Base-by-base conservation (phyloP, 1,139 yeast genomes). In the Protomyces arabidopsidicola region DNA sequence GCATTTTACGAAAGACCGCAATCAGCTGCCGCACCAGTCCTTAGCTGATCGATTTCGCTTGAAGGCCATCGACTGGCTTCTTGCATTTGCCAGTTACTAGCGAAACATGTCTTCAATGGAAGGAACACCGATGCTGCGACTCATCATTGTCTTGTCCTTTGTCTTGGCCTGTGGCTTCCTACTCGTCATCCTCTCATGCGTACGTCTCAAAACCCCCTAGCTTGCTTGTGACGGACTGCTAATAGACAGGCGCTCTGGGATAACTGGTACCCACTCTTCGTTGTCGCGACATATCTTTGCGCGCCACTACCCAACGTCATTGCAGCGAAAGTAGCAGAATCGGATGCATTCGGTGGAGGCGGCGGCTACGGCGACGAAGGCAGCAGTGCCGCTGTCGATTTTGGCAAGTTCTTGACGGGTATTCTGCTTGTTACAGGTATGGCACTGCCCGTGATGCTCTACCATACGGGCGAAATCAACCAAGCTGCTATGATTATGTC, bases 141-240 rank as follows among this genome's bases (percentile, higher is more conserved):
- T 55, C 18, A 87, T 88, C 72, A 87, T 88, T 50, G 84, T 86
- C 1, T 82, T 89, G 45, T 85, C 95, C 22, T 79, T 87, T 53
- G 84, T 88, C 48, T 79, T 88, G 55, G 88, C 95, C 0, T 78
- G 86, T 72, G 96, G 96, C 12, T 88, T 88, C 70, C 81, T 89
- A 54, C 78, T 88, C 65, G 85, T 88, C 58, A 85, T 88, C n/a
- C 79, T 88, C 22, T 89, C 95, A 16, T 88, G 62, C 52, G 62
- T 52, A 52, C 14, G 55, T 34, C 20, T n/a, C n/a, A 16, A 9
- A 5, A 20, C 22, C 5, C 31, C 9, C 5, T 24, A 31, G 9
- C 55, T 27, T 2, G n/a, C 31, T 27, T 27, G 4, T 27, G 34
- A 12, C 20, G 16, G 20, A n/a, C 20, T 16, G 36, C 42, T 52